Base-by-base conservation (phyloP, 441 rosid genomes). In the Brassica balearica region DNA sequence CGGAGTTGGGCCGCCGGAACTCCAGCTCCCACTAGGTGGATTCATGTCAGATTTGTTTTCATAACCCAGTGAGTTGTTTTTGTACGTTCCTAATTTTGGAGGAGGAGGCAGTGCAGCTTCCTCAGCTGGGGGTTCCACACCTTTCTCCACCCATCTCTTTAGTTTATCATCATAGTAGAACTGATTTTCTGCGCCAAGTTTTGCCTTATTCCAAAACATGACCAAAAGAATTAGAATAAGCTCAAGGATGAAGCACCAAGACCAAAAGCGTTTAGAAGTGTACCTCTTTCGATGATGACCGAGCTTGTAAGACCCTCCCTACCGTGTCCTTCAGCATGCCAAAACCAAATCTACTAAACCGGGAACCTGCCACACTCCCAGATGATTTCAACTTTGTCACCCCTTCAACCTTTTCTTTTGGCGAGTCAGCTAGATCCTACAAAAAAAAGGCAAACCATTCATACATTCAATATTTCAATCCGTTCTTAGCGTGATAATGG, bases 81-180 rank as follows among this genome's bases (percentile, higher is more conserved):
- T 92, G 83, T 90, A 87, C 32, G 88, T 77, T 38, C 90, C 61
- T 23, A 84, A 72, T 34, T 90, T 90, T 59, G 99, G 99, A 75
- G 99, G 99, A 69, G 99, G 99, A 56, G 95, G 82, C 74, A 88
- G 77, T 20, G 89, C 89, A 46, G 92, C 76, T 84, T 90, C 96
- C 82, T 94, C 97, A 19, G 97, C 89, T 56, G 97, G 89, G 29
- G 90, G 89, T 71, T 89, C 97, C 65, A 83, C 98, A 69, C 98
- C 99, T 85, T 86, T 97, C 85, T 94, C 99, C 55, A 94, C 96
- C 99, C 99, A 91, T 87, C 97, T 90, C 89, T 94, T 96, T 36
- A 96, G 96, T 79, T 96, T 94, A 79, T 92, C 99, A 36, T 96
- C 98, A 68, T 92, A 96, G 71, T 91, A 91, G 80, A 96, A 96